A percentile compares a stretch with the other conserved stretches of the same genome.
These are phyloP conservation scores for Trichoderma breve DNA, from an alignment of 2,329 filamentous ascomycete species.

Conservation along the genomic window DNA sequence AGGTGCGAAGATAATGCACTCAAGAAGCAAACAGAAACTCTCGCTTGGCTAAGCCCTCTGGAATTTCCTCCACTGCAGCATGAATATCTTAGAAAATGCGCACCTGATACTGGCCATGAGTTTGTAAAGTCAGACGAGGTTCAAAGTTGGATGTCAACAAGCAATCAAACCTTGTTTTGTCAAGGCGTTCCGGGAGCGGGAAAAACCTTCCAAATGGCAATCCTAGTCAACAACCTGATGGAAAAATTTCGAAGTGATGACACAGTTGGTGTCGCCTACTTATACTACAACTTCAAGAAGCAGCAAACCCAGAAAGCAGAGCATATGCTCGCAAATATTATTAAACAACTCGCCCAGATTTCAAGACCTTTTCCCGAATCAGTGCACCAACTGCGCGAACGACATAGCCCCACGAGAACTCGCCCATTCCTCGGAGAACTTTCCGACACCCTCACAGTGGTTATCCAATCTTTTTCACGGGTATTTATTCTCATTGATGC, in stretches of 20 bases:
- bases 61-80: neutral
- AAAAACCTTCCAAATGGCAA: neutral
- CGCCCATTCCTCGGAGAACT: neutral
- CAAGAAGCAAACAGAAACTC: neutral
- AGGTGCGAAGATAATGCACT: neutral
- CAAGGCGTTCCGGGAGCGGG: neutral
- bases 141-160: neutral
- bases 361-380: neutral
- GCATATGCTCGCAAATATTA: neutral
- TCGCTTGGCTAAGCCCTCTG: neutral
- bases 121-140: neutral
- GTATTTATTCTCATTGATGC: constrained; percentile 8
- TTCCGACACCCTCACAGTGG: neutral
- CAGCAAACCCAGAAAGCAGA: neutral
- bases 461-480: neutral
- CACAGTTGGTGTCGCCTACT: neutral
- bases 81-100: neutral
- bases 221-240: neutral
- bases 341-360: neutral
- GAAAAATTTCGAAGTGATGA: neutral
- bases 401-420: neutral
- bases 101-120: neutral
- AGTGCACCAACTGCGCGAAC: neutral
- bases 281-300: neutral
- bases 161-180: neutral